A percentile compares a stretch with the other conserved stretches of the same genome.
Conservation (phyloP, 2,329 filamentous ascomycete species). For the Sporothrix schenckii region DNA sequence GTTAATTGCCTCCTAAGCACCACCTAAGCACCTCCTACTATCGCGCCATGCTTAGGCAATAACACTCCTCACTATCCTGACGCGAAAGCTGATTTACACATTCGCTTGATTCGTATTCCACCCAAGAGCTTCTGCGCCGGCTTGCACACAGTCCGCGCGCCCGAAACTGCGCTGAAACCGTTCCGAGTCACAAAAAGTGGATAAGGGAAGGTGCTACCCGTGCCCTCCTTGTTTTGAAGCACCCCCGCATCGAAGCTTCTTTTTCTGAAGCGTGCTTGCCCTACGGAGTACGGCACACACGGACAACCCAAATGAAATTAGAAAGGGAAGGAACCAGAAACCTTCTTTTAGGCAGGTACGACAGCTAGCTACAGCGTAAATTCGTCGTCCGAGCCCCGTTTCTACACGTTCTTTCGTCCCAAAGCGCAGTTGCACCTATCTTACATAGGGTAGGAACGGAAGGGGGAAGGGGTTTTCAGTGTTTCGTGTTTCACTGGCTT, state of each 20-base stretch:
- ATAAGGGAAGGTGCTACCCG: not conserved
- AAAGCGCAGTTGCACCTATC: constrained; percentile 1
- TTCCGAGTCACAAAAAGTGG: constrained; percentile 33
- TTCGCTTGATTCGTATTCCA: not conserved
- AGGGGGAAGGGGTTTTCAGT: not conserved
- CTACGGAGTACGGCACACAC: not conserved
- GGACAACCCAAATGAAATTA: not conserved
- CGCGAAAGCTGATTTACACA: too few species aligned
- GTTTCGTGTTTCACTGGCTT: constrained; percentile 28
- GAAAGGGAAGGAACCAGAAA: constrained; percentile 31
- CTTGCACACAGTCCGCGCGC: constrained; percentile 34
- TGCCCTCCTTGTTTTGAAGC: constrained; percentile 30
- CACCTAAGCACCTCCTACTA: not conserved
- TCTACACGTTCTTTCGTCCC: constrained; percentile 19
- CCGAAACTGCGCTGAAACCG: constrained; percentile 40
- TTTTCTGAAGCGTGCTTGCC: not conserved
- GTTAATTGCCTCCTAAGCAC: not conserved
- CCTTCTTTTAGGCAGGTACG: constrained; percentile 24
- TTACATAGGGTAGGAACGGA: not conserved
- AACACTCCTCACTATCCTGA: not conserved
- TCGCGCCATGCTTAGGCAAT: not conserved
- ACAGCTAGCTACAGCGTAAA: constrained; percentile 10
- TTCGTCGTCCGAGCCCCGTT: not conserved
- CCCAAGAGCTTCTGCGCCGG: constrained; percentile 24
- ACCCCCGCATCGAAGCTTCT: constrained; percentile 4